A percentile compares a stretch with the other conserved stretches of the same genome.
Evolutionary conservation across 2,329 filamentous ascomycete genomes (phyloP).

Genomic region (Cladosporium sp.): DNA sequence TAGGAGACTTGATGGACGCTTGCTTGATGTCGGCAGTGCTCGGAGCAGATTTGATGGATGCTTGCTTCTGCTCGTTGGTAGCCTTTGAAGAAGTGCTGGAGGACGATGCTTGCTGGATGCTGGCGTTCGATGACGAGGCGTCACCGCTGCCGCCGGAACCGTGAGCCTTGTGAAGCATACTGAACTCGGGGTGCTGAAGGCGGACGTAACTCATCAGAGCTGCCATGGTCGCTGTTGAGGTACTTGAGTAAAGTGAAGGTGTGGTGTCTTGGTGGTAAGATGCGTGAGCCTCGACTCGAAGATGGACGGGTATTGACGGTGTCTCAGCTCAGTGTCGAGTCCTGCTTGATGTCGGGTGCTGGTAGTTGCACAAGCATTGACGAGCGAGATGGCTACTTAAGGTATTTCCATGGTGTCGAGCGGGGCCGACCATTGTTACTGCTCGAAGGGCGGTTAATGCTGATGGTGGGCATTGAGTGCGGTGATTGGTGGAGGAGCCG

Average conservation of each 20-base stretch:
- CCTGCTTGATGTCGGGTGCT: too few species aligned
- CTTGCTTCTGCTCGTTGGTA: background rate
- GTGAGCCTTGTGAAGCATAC: background rate
- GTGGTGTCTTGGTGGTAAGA: background rate
- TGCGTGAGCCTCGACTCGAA: background rate
- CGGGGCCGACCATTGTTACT: background rate
- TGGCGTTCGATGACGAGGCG: background rate
- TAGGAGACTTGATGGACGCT: background rate
- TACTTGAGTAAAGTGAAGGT: background rate
- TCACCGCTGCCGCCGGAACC: background rate
- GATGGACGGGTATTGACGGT: background rate
- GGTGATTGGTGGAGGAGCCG: background rate
- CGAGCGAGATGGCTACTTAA: background rate
- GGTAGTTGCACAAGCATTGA: background rate
- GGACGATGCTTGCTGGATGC: background rate
- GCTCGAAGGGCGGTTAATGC: background rate
- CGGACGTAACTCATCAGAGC: background rate
- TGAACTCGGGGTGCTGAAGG: background rate
- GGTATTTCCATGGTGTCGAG: background rate
- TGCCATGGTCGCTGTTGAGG: background rate
- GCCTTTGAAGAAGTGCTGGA: background rate
- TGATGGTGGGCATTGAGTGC: background rate
- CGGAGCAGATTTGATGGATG: background rate
- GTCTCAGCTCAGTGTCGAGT: background rate
- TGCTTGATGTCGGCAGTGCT: background rate